Evolutionary conservation across 208 protist species (phyloP).

Genomic region (Crithidia sp.): DNA sequence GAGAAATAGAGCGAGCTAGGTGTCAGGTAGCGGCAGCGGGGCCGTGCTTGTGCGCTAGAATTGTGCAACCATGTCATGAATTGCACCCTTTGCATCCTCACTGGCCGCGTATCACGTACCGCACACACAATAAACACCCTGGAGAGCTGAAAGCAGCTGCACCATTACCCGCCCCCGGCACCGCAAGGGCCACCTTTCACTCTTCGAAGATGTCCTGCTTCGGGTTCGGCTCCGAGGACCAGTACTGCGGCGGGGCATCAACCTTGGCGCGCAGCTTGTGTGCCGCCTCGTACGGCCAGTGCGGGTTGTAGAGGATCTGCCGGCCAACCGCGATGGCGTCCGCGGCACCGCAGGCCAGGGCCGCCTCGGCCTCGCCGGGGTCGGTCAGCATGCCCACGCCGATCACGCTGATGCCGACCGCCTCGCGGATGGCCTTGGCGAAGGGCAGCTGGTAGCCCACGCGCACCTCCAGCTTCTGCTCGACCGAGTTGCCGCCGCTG

Average conservation of each 20-base stretch:
- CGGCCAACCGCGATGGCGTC: constrained; percentile 77
- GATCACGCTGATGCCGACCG: constrained; percentile 50
- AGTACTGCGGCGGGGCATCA: constrained; percentile 24
- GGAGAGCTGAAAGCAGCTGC: no score
- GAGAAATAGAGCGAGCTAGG: no score
- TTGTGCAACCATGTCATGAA: no score
- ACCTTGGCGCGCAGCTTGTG: constrained; percentile 27
- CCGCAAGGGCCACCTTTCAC: not conserved
- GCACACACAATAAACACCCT: no score
- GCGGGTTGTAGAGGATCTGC: constrained; percentile 71
- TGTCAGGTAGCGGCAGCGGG: no score
- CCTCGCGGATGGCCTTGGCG: constrained; percentile 57
- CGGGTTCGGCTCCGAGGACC: constrained; percentile 24
- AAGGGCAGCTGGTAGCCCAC: constrained; percentile 56
- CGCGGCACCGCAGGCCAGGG: constrained; percentile 30
- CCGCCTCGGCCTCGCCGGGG: constrained; percentile 50
- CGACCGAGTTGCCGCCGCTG: constrained; percentile 65
- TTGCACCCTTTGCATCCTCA: no score
- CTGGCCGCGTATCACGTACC: no score
- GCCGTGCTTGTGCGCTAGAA: no score
- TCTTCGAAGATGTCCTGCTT: constrained; percentile 16
- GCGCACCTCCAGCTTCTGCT: constrained; percentile 45
- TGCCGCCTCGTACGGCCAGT: constrained; percentile 51
- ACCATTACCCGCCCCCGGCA: no score
- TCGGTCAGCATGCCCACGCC: constrained; percentile 74